Conservation (phyloP, 2,329 filamentous ascomycete species). For the Ceratocystis smalleyi region DNA sequence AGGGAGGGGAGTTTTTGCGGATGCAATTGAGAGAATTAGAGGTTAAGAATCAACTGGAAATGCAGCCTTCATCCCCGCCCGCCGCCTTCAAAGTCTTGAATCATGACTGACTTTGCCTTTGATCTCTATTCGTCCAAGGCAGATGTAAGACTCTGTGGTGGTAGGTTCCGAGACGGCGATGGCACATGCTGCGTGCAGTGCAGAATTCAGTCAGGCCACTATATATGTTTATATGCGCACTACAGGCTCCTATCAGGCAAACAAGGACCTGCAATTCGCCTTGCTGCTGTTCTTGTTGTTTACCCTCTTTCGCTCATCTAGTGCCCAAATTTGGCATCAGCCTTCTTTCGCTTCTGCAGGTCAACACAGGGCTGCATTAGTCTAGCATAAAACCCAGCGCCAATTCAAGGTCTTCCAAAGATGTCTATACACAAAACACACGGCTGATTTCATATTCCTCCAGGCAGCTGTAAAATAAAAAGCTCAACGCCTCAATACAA, state of each 20-base stretch:
- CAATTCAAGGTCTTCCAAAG: background rate
- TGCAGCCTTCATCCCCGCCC: background rate
- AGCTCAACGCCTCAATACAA: background rate
- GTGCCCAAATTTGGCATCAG: background rate
- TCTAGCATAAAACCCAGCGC: background rate
- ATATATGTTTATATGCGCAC: background rate
- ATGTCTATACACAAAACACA: background rate
- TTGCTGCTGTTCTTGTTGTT: background rate
- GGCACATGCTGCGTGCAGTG: background rate
- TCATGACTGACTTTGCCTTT: background rate
- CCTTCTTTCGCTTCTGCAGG: background rate
- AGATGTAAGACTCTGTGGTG: background rate
- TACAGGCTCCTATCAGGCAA: background rate
- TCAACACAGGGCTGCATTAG: constrained; percentile 4
- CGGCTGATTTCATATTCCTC: background rate
- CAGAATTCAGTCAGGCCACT: background rate
- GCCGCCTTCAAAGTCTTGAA: background rate
- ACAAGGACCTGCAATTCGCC: background rate
- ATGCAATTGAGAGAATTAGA: background rate
- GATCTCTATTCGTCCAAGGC: background rate
- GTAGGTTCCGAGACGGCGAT: background rate
- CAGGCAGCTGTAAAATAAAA: background rate
- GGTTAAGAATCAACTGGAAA: background rate
- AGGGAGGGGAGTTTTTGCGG: background rate
- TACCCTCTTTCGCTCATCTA: background rate